Conservation (phyloP, 2,329 filamentous ascomycete genomes). For the Aspergillus sojae region DNA sequence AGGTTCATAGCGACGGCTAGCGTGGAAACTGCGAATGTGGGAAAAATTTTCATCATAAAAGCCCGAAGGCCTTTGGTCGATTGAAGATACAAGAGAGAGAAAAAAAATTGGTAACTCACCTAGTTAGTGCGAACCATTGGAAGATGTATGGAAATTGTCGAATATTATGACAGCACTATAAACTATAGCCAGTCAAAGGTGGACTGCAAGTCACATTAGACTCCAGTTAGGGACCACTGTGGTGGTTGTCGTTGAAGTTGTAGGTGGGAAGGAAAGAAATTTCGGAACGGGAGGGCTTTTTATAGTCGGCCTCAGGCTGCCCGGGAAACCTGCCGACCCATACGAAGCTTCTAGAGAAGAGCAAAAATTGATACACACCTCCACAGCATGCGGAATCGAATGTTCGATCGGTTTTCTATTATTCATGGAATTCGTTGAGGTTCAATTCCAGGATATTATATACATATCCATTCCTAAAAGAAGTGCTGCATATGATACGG, state of each 20-base stretch:
- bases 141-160: background rate
- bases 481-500: background rate
- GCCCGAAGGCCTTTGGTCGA: slow-evolving; percentile 26
- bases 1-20: slow-evolving; percentile 41
- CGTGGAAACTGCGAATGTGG: slow-evolving; percentile 48
- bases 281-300: slow-evolving; percentile 30
- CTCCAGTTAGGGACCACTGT: background rate
- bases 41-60: slow-evolving; percentile 46
- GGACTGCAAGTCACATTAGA: slow-evolving; percentile 11
- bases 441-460: background rate
- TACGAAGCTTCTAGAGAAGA: slow-evolving; percentile 34
- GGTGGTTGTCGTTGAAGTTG: slow-evolving; percentile 4
- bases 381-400: slow-evolving; percentile 4
- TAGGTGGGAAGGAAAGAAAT: slow-evolving; percentile 24
- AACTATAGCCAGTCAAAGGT: background rate
- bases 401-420: background rate
- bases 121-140: slow-evolving; percentile 17
- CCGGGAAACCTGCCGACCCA: slow-evolving; percentile 31
- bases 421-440: background rate
- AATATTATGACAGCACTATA: slow-evolving; percentile 6
- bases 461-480: background rate
- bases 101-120: slow-evolving; percentile 25
- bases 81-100: slow-evolving; percentile 9
- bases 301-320: slow-evolving; percentile 38
- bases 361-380: slow-evolving; percentile 16